Percentiles rank a stretch among this genome's conserved stretches.
Conservation (phyloP, 768 basidiomycete genomes). For the Artomyces pyxidatus region DNA sequence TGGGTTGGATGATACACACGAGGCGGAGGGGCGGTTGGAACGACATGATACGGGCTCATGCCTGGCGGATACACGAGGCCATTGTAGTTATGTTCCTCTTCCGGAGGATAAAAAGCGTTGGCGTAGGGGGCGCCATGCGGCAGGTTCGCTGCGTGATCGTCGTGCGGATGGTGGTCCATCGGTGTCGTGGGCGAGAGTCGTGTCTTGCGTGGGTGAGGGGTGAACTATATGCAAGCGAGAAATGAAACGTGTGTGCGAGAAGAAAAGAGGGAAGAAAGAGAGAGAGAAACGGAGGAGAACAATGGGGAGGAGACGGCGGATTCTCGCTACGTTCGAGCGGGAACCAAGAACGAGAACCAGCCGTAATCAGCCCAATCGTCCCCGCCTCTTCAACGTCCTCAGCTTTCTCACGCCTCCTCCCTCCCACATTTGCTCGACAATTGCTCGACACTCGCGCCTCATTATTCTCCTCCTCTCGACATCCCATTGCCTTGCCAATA, state of each 20-base stretch:
- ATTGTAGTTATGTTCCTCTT: slow-evolving; percentile 25
- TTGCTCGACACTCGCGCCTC: not conserved
- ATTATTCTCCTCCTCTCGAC: no score
- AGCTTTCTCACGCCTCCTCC: slow-evolving; percentile 3
- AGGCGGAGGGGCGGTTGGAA: slow-evolving; percentile 49
- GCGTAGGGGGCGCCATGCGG: slow-evolving; percentile 20
- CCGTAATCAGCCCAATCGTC: not conserved
- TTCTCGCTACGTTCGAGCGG: slow-evolving; percentile 21
- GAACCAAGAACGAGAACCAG: slow-evolving; percentile 20
- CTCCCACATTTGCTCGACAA: not conserved
- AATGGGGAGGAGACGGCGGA: slow-evolving; percentile 22
- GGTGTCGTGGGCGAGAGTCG: slow-evolving; percentile 17
- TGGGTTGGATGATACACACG: slow-evolving; percentile 53
- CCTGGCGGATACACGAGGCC: slow-evolving; percentile 37
- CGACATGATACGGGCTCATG: slow-evolving; percentile 44
- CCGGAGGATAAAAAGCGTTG: slow-evolving; percentile 27
- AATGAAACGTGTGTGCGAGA: slow-evolving; percentile 26
- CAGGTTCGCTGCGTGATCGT: slow-evolving; percentile 12
- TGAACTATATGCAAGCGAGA: slow-evolving; percentile 12
- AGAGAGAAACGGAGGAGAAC: slow-evolving; percentile 20
- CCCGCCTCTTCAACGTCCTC: not conserved
- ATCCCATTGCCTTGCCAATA: no score
- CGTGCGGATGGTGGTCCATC: slow-evolving; percentile 24
- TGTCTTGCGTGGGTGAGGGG: slow-evolving; percentile 15
- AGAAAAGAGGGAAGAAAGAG: slow-evolving; percentile 27